A percentile compares a stretch with the other conserved stretches of the same genome.
phyloP scores from a whole-genome alignment of 2,329 filamentous ascomycete species.

The Trichoderma atroviride region DNA sequence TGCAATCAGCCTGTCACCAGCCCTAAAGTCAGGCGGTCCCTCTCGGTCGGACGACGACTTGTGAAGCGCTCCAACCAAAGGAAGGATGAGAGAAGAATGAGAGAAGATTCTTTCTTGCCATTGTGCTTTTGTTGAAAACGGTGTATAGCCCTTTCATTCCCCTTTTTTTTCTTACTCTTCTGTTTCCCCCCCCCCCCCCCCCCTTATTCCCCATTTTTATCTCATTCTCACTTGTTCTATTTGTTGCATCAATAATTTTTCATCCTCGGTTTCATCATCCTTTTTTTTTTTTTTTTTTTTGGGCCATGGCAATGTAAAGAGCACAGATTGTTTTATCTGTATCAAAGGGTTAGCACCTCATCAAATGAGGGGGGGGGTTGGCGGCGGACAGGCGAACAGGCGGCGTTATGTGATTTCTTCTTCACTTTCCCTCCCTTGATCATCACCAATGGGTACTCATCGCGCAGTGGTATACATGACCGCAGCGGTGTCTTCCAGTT shows the following conservation, averaged over 20 bases:
- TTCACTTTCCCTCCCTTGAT: neutral
- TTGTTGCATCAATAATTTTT: neutral
- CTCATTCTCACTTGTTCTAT: neutral
- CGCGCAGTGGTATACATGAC: neutral
- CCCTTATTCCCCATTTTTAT: neutral
- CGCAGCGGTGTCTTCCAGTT: neutral
- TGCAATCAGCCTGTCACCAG: conserved; percentile 58
- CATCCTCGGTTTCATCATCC: neutral
- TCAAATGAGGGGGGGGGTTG: neutral
- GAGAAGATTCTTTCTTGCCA: neutral
- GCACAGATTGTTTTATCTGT: conserved; percentile 13
- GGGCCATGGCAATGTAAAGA: conserved; percentile 11
- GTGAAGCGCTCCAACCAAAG: conserved; percentile 29
- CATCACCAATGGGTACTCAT: neutral
- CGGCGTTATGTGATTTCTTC: conserved; percentile 17
- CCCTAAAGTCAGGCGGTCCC: conserved; percentile 46
- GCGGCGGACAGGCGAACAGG: conserved; percentile 18
- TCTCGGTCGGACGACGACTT: conserved; percentile 46
- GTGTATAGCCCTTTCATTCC: conserved; percentile 27
- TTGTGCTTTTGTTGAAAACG: conserved; percentile 23
- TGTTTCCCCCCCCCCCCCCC: neutral
- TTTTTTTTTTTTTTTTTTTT: conserved; percentile 13
- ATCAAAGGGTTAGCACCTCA: conserved; percentile 20
- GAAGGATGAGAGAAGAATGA: neutral
- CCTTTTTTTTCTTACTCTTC: neutral